Evolutionary conservation across 768 basidiomycete species (phyloP).

Genomic region (Boletus subcaerulescens): DNA sequence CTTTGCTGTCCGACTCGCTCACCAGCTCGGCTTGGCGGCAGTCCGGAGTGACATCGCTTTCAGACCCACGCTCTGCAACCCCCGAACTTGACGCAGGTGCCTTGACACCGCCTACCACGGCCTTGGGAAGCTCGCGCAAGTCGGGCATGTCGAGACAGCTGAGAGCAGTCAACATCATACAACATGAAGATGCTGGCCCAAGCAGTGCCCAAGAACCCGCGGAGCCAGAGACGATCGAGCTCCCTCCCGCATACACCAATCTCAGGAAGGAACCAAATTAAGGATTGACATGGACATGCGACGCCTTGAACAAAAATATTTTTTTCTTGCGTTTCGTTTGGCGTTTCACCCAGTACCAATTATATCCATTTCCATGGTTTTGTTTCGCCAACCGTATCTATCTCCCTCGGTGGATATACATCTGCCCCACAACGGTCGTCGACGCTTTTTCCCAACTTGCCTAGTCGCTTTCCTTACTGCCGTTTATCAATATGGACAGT

Average conservation of each 20-base stretch:
- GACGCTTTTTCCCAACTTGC: background rate
- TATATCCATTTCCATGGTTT: background rate
- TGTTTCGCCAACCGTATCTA: background rate
- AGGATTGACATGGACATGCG: background rate
- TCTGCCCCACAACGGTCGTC: background rate
- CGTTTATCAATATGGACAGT: background rate
- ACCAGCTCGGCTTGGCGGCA: slow-evolving; percentile 20
- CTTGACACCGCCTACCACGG: slow-evolving; percentile 20
- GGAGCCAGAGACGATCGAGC: slow-evolving; percentile 71
- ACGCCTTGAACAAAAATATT: background rate
- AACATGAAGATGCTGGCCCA: slow-evolving; percentile 79
- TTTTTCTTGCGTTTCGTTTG: background rate
- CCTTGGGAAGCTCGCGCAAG: slow-evolving; percentile 31
- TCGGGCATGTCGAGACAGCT: slow-evolving; percentile 46
- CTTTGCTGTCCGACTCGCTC: slow-evolving; percentile 17
- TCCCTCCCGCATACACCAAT: slow-evolving; percentile 81
- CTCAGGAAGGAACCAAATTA: slow-evolving; percentile 31
- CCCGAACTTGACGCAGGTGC: slow-evolving; percentile 36
- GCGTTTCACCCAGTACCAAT: slow-evolving; percentile 2
- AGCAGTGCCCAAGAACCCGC: slow-evolving; percentile 30
- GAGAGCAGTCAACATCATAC: slow-evolving; percentile 75
- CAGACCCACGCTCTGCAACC: slow-evolving; percentile 45
- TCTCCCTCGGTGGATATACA: background rate
- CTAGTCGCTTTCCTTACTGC: background rate
- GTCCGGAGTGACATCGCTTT: slow-evolving; percentile 26